Evolutionary conservation across 805 yeast species (phyloP).

Genomic region (Metschnikowia matae): DNA sequence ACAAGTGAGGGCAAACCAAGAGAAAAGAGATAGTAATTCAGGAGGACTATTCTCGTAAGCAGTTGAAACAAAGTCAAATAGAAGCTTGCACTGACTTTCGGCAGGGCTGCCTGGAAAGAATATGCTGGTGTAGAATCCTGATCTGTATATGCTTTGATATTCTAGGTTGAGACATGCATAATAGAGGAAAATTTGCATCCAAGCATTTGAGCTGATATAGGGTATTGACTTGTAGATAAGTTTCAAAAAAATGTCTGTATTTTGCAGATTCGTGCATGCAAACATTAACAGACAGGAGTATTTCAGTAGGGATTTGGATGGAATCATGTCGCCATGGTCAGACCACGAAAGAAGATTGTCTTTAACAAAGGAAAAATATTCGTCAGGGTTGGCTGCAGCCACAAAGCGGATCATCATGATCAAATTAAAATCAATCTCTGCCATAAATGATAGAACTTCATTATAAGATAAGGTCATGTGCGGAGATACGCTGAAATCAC

Average conservation of each 20-base stretch:
- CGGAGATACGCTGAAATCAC: constrained; percentile 6
- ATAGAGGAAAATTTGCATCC: constrained; percentile 35
- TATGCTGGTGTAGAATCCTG: constrained; percentile 30
- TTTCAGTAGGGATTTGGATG: constrained; percentile 24
- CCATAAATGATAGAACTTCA: constrained; percentile 13
- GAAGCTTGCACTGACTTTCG: constrained; percentile 22
- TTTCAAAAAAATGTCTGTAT: constrained; percentile 21
- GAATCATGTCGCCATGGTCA: constrained; percentile 24
- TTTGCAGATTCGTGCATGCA: constrained; percentile 26
- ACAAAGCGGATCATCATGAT: constrained; percentile 31
- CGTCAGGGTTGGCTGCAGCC: constrained; percentile 34
- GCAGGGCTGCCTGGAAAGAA: constrained; percentile 21
- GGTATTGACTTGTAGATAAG: constrained; percentile 23
- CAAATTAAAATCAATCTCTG: constrained; percentile 32
- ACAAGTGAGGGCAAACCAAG: constrained; percentile 33
- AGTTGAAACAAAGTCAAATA: constrained; percentile 30
- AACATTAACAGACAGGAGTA: constrained; percentile 34
- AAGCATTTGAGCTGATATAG: constrained; percentile 27
- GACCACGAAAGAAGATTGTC: constrained; percentile 24
- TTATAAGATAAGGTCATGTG: constrained; percentile 1
- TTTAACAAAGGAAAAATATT: constrained; percentile 26
- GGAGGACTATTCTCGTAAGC: constrained; percentile 29
- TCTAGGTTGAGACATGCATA: constrained; percentile 30
- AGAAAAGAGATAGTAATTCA: constrained; percentile 18
- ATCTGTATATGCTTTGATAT: constrained; percentile 35